Evolutionary conservation across 495 filamentous ascomycete genomes (phyloP), one percentile per base, ranked within the genome.

Genomic region (Neurospora sublineolata): DNA sequence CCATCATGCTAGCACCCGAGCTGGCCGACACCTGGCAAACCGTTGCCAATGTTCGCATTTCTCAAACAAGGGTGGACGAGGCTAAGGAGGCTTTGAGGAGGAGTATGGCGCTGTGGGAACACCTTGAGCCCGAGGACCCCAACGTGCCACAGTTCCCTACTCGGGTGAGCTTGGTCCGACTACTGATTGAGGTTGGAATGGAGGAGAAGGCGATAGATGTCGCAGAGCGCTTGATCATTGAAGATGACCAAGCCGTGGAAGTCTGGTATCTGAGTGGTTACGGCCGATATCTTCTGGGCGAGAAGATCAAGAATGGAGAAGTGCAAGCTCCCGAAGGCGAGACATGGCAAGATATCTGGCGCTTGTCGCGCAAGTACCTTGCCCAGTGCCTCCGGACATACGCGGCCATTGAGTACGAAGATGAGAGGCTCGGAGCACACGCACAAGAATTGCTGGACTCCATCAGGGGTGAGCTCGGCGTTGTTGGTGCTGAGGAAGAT

Each of bases 241-340:
- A 98, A 79, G 94, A 98, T 74, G 96, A 99, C 78, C 86, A 89
- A 73, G 93, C 94, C 80, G 93, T 97, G 12, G 96, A 99, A 80
- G 92, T 91, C 2, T 97, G 93, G 94, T 99, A 99, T 82, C 84
- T 98, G 3, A 94, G 96, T 39, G 96, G 96, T 11, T 99, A 94
- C 91, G 91, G 91, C 71, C 84, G 93, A 71, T 92, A 92, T 77
- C 84, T 95, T 70, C 82, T 91, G 71, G 93, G 92, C 0, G 88
- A 92, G 79, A 93, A 90, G 83, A 76, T 86, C 77, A 81, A 85
- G 80, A 67, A 84, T 68, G 70, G 74, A 46, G 70, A 78, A 76
- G 60, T 16, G 8, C 74, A 78, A 69, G 73, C 46, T 30, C 67
- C 67, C 46, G 78, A 79, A n/a, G 82, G 77, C 42, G 82, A 85